Percentiles rank a stretch among this genome's conserved stretches.
These are phyloP conservation scores for Verticillium nonalfalfae DNA, from an alignment of 2,329 filamentous ascomycete species.

Conservation along the genomic window DNA sequence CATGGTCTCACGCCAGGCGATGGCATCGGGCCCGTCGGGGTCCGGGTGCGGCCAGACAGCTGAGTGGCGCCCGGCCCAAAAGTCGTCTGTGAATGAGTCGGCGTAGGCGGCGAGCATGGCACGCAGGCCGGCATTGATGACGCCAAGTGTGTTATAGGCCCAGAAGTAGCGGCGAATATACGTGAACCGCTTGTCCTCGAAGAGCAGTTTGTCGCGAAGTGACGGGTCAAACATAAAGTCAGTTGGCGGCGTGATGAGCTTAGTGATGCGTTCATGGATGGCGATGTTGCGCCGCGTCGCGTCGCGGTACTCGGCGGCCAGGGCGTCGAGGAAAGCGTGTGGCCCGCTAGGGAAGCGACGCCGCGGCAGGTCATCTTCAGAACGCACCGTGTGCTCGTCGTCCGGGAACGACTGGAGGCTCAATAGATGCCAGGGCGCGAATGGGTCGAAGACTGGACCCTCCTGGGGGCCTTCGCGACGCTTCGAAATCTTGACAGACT, in stretches of 20 bases:
- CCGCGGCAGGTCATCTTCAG: constrained; percentile 39
- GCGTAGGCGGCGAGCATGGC: constrained; percentile 50
- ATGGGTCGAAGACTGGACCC: constrained; percentile 51
- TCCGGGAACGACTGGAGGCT: constrained; percentile 55
- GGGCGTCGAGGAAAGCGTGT: constrained; percentile 52
- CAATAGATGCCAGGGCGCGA: constrained; percentile 54
- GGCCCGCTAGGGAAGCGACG: constrained; percentile 55
- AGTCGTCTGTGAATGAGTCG: constrained; percentile 50
- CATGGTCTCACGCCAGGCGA: constrained; percentile 42
- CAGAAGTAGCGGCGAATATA: constrained; percentile 58
- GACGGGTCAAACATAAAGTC: constrained; percentile 53
- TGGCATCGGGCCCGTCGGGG: constrained; percentile 33
- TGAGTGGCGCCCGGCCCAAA: constrained; percentile 50
- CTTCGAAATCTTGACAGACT: constrained; percentile 40
- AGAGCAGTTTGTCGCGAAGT: constrained; percentile 50
- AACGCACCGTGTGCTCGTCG: constrained; percentile 48
- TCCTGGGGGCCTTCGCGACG: constrained; percentile 37
- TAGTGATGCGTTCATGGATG: constrained; percentile 50
- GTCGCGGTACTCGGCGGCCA: constrained; percentile 55
- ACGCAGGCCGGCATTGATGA: constrained; percentile 53
- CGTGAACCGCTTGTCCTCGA: constrained; percentile 55
- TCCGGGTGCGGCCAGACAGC: constrained; percentile 49
- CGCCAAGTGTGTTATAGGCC: constrained; percentile 54
- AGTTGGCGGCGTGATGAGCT: constrained; percentile 51
- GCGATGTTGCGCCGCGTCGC: constrained; percentile 51